Evolutionary conservation across 805 yeast genomes (phyloP), one percentile per base, ranked within the genome.

Genomic region (Soucietia sequanensis): DNA sequence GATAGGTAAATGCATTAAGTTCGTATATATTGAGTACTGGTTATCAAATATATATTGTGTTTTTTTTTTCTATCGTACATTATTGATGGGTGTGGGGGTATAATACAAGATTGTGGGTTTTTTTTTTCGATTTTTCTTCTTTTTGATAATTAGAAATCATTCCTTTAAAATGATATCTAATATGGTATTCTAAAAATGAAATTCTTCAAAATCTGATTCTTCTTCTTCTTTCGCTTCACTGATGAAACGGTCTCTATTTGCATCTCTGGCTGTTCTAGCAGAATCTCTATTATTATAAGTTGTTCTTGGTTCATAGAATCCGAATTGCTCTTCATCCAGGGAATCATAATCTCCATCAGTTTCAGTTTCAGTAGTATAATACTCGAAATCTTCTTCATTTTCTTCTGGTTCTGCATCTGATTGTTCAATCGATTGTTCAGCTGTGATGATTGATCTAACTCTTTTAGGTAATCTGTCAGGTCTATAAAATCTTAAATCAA

Each of bases 401-500:
- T n/a, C n/a, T n/a, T n/a, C n/a, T n/a, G n/a, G n/a, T 25, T 56
- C 62, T 10, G 35, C 46, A 7, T 57, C 62, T 1, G 60, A 50
- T 2, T 50, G 56, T 23, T 49, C 45, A 39, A 50, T 38, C 22
- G 62, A 48, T 38, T 60, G 67, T 33, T 62, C 61, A 9, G 65
- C 66, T 10, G 68, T 62, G 24, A 58, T 49, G 28, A 62, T 58
- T 15, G 42, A 38, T 31, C 65, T 41, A 28, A 62, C 63, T 35
- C 47, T 51, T 33, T 49, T 42, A 6, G 62, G 68, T 39, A 75
- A 56, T 35, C 54, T 59, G 50, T 81, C 88, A 13, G 90, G 89
- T 58, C 84, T 77, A 69, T 84, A 83, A 62, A 83, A 84, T 53
- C 90, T 70, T 51, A 83, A 65, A 54, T 83, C 90, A 30, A 80